Base-by-base conservation (phyloP, 2,329 filamentous ascomycete species). In the Westerdykella aurantiaca region DNA sequence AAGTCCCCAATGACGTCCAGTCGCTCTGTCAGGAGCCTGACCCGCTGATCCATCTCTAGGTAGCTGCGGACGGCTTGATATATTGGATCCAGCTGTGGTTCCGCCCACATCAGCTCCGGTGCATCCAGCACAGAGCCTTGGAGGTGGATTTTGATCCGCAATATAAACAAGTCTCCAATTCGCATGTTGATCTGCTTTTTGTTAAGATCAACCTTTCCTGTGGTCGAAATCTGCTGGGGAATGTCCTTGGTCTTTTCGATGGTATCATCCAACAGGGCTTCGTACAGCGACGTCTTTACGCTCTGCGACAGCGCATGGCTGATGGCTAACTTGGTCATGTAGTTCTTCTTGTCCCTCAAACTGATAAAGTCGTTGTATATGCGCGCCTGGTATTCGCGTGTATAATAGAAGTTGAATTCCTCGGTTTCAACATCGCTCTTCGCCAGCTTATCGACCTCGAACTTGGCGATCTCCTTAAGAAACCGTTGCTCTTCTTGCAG, bases 281-380 rank as follows among this genome's bases (percentile, higher is more conserved):
- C 93, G 61, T 97, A 97, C 6, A 97, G 79, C 4, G 88, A 95
- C 2, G 93, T 98, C 81, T 98, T 97, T 61, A 97, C 93, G 51
- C 88, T 95, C 68, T 98, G 93, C 0, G 91, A 87, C 38, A 98
- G 74, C 2, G 93, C 93, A 71, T 98, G 93, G 13, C 88, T 95
- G 63, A 97, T 97, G 44, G 91, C 89, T 31, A 97, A 75, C 72
- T 97, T 97, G 55, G 86, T 94, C 93, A 97, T 97, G 72, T 97
- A 95, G 68, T 95, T 95, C 60, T 83, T 83, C 70, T 95, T 95
- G 59, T 97, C 91, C 39, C 90, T 79, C 48, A 98, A 71, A 2
- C 88, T 93, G 68, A 98, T 98, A 60, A 98, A 98, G 69, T 98
- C 93, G 69, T 98, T 98, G 78, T 98, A 98, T 67, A 98, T 98